Evolutionary conservation across 2,329 filamentous ascomycete genomes (phyloP).

Genomic region (Juglanconis sp.): DNA sequence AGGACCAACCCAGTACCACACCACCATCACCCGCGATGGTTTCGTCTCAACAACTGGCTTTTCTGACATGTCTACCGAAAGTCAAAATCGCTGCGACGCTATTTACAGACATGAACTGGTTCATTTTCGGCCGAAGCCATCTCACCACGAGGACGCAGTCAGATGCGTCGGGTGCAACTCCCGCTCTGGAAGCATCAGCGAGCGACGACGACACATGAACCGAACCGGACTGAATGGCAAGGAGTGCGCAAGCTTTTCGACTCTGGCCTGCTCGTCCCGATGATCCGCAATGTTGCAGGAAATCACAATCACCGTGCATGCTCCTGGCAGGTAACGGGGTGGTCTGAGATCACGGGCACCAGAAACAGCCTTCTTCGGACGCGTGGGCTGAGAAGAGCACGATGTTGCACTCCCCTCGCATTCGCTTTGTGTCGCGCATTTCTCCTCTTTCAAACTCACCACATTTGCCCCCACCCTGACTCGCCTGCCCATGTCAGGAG

Average conservation of each 20-base stretch:
- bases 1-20: neutral
- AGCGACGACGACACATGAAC: neutral
- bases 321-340: neutral
- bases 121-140: neutral
- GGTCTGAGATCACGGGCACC: no score
- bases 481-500: neutral
- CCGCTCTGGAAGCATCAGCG: neutral
- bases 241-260: neutral
- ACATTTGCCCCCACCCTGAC: neutral
- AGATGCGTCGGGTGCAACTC: no score
- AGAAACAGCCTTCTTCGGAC: neutral
- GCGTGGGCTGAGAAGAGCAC: neutral
- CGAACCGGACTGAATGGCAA: neutral
- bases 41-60: constrained; percentile 10
- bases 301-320: neutral
- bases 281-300: neutral
- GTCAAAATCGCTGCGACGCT: neutral
- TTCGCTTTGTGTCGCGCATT: neutral
- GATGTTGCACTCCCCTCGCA: neutral
- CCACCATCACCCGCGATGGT: neutral
- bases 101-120: neutral
- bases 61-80: constrained; percentile 7
- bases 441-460: neutral
- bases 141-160: neutral
- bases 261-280: neutral